Base-by-base conservation (phyloP, 139 green algal genomes). In the Dunaliella primolecta region DNA sequence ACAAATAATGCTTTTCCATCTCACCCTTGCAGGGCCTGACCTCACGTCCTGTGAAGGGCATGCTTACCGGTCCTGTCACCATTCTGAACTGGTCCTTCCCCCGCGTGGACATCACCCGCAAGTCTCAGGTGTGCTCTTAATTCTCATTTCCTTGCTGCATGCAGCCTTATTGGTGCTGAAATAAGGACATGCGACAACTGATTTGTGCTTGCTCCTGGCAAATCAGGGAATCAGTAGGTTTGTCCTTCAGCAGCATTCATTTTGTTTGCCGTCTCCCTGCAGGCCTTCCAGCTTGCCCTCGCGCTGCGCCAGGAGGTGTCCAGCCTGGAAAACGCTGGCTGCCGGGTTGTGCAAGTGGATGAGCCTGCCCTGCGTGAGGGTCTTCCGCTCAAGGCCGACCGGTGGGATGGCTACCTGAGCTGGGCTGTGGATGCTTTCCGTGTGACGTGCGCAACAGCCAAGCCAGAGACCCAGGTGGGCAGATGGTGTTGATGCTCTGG, bases 1-100 rank as follows among this genome's bases (percentile, higher is more conserved):
- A n/a, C n/a, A n/a, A n/a, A n/a, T n/a, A n/a, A n/a, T n/a, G n/a
- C n/a, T n/a, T n/a, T n/a, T n/a, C n/a, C n/a, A n/a, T n/a, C n/a
- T n/a, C n/a, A n/a, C n/a, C n/a, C 46, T 64, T 95, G 3, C 92
- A 97, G 90, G 78, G 81, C 76, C 87, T 97, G 37, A 97, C 95
- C 35, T 23, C 55, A 75, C 90, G 90, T 78, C 96, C 95, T 0
- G 92, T 98, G 7, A 98, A 98, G 91, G 96, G 96, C 85, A 98
- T 98, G 96, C 91, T 98, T 30, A 98, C 96, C 0, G 94, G 95
- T 27, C 96, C 96, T 7, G 93, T 98, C 20, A 98, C 96, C 75
- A 96, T 98, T 34, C 92, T 98, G 70, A 97, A 98, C 90, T 98
- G 96, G 96, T 95, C 90, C 46, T 98, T 98, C 89, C 93, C 94